These are phyloP conservation scores for Leucogyrophana mollusca DNA, from an alignment of 768 basidiomycete species.

Conservation along the genomic window DNA sequence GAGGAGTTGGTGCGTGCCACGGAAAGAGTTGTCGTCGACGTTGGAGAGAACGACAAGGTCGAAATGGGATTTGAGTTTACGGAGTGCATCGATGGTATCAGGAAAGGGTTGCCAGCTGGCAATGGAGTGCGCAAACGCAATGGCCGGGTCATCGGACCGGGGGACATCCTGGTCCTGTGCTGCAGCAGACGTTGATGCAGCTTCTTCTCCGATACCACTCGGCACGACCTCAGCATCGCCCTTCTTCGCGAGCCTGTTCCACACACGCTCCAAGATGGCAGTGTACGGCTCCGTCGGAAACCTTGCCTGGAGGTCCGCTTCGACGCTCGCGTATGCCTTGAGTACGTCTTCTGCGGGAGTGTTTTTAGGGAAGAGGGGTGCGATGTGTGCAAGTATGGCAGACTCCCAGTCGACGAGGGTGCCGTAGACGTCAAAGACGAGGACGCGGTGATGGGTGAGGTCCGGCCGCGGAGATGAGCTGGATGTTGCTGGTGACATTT, in stretches of 20 bases:
- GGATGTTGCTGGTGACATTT: not conserved
- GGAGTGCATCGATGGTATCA: constrained; percentile 62
- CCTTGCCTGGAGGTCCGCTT: constrained; percentile 56
- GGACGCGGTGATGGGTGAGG: constrained; percentile 29
- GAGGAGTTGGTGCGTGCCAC: constrained; percentile 55
- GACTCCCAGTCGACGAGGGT: constrained; percentile 79
- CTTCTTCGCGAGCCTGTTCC: constrained; percentile 32
- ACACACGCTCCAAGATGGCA: constrained; percentile 48
- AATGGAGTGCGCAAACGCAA: constrained; percentile 60
- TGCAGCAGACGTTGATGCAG: constrained; percentile 25
- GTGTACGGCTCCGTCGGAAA: constrained; percentile 60
- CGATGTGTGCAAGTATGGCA: constrained; percentile 54
- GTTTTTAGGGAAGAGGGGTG: constrained; percentile 16
- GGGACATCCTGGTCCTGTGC: not conserved
- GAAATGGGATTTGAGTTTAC: constrained; percentile 57
- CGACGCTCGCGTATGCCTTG: constrained; percentile 48
- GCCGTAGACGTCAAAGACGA: constrained; percentile 78
- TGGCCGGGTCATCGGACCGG: constrained; percentile 29
- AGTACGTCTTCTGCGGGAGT: constrained; percentile 40
- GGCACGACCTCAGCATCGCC: constrained; percentile 22
- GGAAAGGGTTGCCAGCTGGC: constrained; percentile 64
- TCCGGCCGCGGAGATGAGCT: not conserved
- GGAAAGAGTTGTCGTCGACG: constrained; percentile 65
- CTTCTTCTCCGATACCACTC: constrained; percentile 35
- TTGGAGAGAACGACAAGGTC: constrained; percentile 76